These are phyloP conservation scores for Aureobasidium sp. DNA, from an alignment of 2,329 filamentous ascomycete species.

Conservation along the genomic window DNA sequence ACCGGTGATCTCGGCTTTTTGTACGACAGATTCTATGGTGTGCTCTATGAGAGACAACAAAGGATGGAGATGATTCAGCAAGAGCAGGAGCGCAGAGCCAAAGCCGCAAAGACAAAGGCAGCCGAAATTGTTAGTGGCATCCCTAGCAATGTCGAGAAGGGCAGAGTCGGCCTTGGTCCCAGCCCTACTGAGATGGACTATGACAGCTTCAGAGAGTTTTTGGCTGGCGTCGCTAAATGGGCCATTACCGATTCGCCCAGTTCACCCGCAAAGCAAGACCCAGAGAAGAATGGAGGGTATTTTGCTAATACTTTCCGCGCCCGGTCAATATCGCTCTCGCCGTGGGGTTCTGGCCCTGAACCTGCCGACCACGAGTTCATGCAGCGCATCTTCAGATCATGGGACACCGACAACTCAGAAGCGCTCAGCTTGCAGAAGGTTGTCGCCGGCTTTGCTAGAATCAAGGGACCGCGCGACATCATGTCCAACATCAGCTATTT, in stretches of 20 bases:
- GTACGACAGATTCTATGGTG: conserved; percentile 89
- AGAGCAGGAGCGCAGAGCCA: conserved; percentile 56
- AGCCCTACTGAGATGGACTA: conserved; percentile 96
- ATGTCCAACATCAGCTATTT: conserved; percentile 98
- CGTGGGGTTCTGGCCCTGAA: conserved; percentile 55
- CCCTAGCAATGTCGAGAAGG: conserved; percentile 60
- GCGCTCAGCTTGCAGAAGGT: conserved; percentile 83
- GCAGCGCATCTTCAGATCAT: conserved; percentile 75
- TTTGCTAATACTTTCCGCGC: conserved; percentile 43
- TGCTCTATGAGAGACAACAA: conserved; percentile 87
- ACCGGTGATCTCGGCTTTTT: conserved; percentile 79
- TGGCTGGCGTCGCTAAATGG: conserved; percentile 83
- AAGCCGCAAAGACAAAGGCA: conserved; percentile 53
- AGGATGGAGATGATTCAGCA: conserved; percentile 64
- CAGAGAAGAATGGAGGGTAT: conserved; percentile 50
- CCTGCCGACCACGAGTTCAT: conserved; percentile 95
- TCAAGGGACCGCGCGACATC: conserved; percentile 91
- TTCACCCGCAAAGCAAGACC: conserved; percentile 46
- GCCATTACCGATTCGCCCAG: conserved; percentile 79
- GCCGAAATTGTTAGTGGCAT: conserved; percentile 44
- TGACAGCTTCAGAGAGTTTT: conserved; percentile 87
- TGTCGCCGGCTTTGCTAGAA: conserved; percentile 78
- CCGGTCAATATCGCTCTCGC: conserved; percentile 39
- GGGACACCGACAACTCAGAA: conserved; percentile 74
- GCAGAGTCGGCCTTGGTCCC: conserved; percentile 77